Conservation (phyloP, 495 filamentous ascomycete species). For the Aeminium ludgeri region DNA sequence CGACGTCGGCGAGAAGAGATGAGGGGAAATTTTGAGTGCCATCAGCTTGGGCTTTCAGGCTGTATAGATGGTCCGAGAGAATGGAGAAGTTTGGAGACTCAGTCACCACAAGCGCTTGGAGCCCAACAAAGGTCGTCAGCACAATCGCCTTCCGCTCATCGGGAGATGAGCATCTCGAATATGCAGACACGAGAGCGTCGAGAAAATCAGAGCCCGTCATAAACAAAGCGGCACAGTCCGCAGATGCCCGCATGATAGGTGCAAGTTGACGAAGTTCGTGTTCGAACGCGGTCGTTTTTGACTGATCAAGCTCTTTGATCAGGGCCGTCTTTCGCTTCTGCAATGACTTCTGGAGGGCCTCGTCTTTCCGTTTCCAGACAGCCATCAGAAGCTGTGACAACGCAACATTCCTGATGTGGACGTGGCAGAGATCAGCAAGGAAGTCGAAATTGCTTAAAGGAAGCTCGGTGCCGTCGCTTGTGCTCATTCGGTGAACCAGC, state of each 20-base stretch:
- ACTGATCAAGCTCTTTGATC: slow-evolving; percentile 35
- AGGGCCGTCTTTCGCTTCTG: slow-evolving; percentile 32
- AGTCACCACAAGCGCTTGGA: slow-evolving; percentile 49
- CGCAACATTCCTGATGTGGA: slow-evolving; percentile 36
- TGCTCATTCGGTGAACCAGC: slow-evolving; percentile 34
- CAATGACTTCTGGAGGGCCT: slow-evolving; percentile 27
- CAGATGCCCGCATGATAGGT: slow-evolving; percentile 35
- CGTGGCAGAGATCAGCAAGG: slow-evolving; percentile 37
- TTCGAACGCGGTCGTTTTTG: slow-evolving; percentile 19
- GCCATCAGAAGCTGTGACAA: slow-evolving; percentile 28
- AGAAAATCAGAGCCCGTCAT: slow-evolving; percentile 73
- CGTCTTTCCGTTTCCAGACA: slow-evolving; percentile 30
- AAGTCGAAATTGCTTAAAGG: slow-evolving; percentile 38
- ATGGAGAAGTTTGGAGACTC: slow-evolving; percentile 49
- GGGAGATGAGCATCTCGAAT: slow-evolving; percentile 30
- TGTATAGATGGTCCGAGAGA: slow-evolving; percentile 67
- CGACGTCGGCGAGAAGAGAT: slow-evolving; percentile 43
- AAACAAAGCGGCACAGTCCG: slow-evolving; percentile 41
- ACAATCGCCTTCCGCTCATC: slow-evolving; percentile 28
- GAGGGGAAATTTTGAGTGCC: slow-evolving; percentile 25
- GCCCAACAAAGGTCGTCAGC: slow-evolving; percentile 51
- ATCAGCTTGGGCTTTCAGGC: slow-evolving; percentile 51
- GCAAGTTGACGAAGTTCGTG: slow-evolving; percentile 33
- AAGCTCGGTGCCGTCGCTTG: slow-evolving; percentile 27
- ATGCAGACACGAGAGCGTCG: slow-evolving; percentile 53